These are phyloP conservation scores for Scutellaria galericulata DNA, from an alignment of 257 asterid genomes.

Conservation along the genomic window DNA sequence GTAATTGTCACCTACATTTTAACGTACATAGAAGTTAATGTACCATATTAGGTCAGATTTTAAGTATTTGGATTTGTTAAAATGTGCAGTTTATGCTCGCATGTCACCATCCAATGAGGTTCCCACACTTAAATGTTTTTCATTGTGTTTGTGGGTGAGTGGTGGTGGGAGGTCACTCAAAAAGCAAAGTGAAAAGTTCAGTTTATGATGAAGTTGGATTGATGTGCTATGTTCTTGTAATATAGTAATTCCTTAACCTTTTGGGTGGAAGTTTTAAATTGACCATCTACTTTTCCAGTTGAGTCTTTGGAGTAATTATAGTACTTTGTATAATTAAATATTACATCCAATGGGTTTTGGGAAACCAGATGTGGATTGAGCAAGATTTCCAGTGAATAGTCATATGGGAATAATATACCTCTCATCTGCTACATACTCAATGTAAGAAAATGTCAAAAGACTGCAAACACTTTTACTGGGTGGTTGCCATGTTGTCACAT, in stretches of 20 bases:
- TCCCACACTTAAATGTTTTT: slow-evolving; percentile 1
- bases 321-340: no score
- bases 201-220: neutral
- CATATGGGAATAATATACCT: no score
- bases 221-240: neutral
- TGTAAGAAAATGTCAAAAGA: no score
- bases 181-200: neutral
- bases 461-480: no score
- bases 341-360: no score
- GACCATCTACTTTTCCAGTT: neutral
- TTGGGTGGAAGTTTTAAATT: neutral
- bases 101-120: neutral
- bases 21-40: neutral
- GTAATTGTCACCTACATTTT: slow-evolving; percentile 12
- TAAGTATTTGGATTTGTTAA: slow-evolving; percentile 13
- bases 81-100: slow-evolving; percentile 1
- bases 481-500: no score
- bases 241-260: neutral
- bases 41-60: neutral
- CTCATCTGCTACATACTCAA: no score
- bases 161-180: slow-evolving; percentile 2
- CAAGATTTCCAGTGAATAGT: no score
- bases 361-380: no score
- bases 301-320: no score
- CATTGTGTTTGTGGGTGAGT: neutral